Evolutionary conservation across 257 asterid genomes (phyloP).

Genomic region (Jaltomata sinuosa): DNA sequence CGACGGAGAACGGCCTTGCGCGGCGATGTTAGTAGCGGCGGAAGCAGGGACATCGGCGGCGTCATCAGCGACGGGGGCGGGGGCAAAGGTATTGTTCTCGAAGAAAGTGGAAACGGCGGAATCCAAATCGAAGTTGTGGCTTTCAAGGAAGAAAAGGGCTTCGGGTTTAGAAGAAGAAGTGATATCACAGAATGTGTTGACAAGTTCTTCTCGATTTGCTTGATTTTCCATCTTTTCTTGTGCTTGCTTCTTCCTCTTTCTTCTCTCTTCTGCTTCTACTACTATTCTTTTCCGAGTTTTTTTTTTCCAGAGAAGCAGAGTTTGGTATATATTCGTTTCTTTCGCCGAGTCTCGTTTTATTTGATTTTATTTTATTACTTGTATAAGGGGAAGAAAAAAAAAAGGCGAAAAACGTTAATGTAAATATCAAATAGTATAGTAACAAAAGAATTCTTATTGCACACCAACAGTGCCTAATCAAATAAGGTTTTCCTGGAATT

Average conservation of each 20-base stretch:
- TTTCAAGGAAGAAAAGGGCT: conserved; percentile 72
- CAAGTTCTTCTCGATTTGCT: conserved; percentile 13
- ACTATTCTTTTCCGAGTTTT: neutral
- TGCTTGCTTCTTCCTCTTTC: neutral
- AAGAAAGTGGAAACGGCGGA: conserved; percentile 83
- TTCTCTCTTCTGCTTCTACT: neutral
- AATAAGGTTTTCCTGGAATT: too few relatives aligned
- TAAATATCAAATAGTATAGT: too few relatives aligned
- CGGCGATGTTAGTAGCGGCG: conserved; percentile 4
- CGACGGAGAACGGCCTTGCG: conserved; percentile 14
- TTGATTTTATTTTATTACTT: too few relatives aligned
- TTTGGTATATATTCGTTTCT: too few relatives aligned
- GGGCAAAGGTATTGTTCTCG: conserved; percentile 28
- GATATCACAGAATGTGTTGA: conserved; percentile 64
- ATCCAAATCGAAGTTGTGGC: conserved; percentile 77
- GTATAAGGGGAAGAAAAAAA: too few relatives aligned
- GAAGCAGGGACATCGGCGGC: neutral
- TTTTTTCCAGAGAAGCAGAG: neutral
- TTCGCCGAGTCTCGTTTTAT: too few relatives aligned
- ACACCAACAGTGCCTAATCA: too few relatives aligned
- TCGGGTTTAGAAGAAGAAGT: conserved; percentile 57
- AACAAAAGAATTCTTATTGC: too few relatives aligned
- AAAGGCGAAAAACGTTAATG: too few relatives aligned
- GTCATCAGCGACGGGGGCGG: conserved; percentile 1
- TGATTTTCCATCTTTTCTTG: conserved; percentile 19